Evolutionary conservation across 2,329 filamentous ascomycete species (phyloP), one percentile per base, ranked within the genome.

Genomic region (Nectriaceae sp.): DNA sequence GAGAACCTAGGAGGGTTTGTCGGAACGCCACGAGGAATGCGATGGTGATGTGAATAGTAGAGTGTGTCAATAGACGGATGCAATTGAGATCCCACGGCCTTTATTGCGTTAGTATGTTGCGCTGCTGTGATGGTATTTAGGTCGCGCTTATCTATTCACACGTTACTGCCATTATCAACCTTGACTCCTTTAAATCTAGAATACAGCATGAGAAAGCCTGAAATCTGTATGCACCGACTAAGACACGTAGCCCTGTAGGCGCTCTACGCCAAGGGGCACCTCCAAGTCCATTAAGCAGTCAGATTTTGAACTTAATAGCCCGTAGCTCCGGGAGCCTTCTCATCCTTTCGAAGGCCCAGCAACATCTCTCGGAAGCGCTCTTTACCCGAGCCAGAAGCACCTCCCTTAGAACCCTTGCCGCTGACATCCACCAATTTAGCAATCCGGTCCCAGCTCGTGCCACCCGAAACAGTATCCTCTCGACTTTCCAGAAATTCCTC

Each of bases 391-490:
- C 92, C 93, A 52, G 85, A 85, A 37, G 89, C 91, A 65, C 92
- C 93, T 49, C 93, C 92, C 71, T 86, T 89, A 50, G 83, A 75
- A 13, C 93, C 91, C 76, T 97, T 99, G 54, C 94, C 94, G 64
- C 90, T 97, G 57, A 99, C 74, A 72, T 99, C 94, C n/a, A 97
- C 92, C 61, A 99, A 73, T 77, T 97, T 99, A 20, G 92, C 88
- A 65, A 99, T 97, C 60, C 94, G 87, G 75, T 99, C 94, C 94
- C 94, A 99, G 79, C 90, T 96, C 4, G 94, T 99, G 54, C 94
- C 94, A 42, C 94, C 94, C 11, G 90, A 90, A 20, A 91, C 89
- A 33, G 92, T 97, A 69, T 97, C 92, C 69, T 99, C 93, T 52
- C 92, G 84, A 70, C 79, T 91, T 46, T 83, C 86, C 40, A 97